Base-by-base conservation (phyloP, 2,329 filamentous ascomycete species). In the Trichoderma sp. region DNA sequence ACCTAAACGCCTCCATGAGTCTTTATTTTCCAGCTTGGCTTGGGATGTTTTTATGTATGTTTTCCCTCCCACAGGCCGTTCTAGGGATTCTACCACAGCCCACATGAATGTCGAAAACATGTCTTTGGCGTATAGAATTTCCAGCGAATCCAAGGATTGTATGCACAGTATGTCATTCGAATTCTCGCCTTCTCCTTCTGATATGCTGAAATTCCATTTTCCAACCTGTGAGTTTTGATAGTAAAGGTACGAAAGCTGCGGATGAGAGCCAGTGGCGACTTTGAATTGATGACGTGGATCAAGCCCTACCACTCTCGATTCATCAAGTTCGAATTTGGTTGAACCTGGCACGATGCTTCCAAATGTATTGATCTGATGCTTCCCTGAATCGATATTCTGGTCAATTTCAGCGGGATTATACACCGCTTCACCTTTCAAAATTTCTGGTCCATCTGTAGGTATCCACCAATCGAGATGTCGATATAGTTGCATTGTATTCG, bases 21-120 rank as follows among this genome's bases (percentile, higher is more conserved):
- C 53, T 32, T 17, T 11, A 20, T 23, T 17, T 4, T 20, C 28
- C 12, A 11, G 23, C 26, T 8, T 9, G 11, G 6, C n/a, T 17
- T 39, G 28, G 3, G 28, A 32, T 20, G 12, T 28, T 34, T 36
- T 61, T 57, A 34, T 65, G 67, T 7, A 23, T 6, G 12, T 76
- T 2, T 50, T 23, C 11, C 65, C 72, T 3, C 26, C 8, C 1
- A 76, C 57, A 0, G 74, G 71, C 0, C 13, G 7, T 4, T 26
- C 1, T 28, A 76, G 50, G 5, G 47, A 63, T 32, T 74, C 74
- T 9, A 74, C 74, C 15, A 71, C 66, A 0, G 76, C 72, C 70
- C 75, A 75, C 77, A 80, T 78, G 73, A 80, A 80, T 3, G 74
- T 43, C 1, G 76, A 74, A 47, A 80, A 77, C 64, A 80, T 74